Percentiles rank a stretch among this genome's conserved stretches.
phyloP scores from a whole-genome alignment of 2,329 filamentous ascomycete genomes.

The Tolypocladium sp. region DNA sequence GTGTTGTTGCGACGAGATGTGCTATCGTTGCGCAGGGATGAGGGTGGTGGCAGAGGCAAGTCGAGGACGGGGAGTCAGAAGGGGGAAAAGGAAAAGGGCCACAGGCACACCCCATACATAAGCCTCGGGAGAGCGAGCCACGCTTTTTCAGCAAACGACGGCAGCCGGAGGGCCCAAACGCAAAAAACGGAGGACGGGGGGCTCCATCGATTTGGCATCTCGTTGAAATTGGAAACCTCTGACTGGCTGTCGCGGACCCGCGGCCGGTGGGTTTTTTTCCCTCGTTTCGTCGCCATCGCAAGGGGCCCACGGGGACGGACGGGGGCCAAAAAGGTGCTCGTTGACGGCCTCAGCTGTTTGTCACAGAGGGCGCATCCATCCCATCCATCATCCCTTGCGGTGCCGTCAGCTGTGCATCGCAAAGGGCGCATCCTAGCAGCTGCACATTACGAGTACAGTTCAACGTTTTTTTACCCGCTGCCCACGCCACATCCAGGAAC shows the following conservation, averaged over 20 bases:
- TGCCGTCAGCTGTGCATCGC: not conserved
- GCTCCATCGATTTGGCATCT: not conserved
- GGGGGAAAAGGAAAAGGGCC: not conserved
- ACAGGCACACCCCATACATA: not conserved
- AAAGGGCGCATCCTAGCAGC: not conserved
- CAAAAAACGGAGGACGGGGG: not conserved
- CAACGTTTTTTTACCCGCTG: not conserved
- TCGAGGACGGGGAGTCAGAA: not conserved
- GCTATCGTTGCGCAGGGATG: not conserved
- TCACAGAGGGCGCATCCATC: not conserved
- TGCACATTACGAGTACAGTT: not conserved
- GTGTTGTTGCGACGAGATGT: not conserved
- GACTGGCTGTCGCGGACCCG: slow-evolving; percentile 5
- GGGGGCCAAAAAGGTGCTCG: not conserved
- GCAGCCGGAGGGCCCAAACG: slow-evolving; percentile 1
- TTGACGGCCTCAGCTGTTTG: not conserved
- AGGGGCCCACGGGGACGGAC: not conserved
- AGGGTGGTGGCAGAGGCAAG: not conserved
- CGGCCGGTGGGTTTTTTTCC: not conserved
- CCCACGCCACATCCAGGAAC: not conserved
- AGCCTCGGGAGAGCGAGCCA: not conserved
- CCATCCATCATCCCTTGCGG: not conserved
- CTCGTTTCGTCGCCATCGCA: not conserved
- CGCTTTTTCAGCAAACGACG: not conserved
- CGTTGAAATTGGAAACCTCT: slow-evolving; percentile 8